A percentile compares a stretch with the other conserved stretches of the same genome.
Conservation (phyloP, 163 green algal genomes). For the Smithsoniella earleae region DNA sequence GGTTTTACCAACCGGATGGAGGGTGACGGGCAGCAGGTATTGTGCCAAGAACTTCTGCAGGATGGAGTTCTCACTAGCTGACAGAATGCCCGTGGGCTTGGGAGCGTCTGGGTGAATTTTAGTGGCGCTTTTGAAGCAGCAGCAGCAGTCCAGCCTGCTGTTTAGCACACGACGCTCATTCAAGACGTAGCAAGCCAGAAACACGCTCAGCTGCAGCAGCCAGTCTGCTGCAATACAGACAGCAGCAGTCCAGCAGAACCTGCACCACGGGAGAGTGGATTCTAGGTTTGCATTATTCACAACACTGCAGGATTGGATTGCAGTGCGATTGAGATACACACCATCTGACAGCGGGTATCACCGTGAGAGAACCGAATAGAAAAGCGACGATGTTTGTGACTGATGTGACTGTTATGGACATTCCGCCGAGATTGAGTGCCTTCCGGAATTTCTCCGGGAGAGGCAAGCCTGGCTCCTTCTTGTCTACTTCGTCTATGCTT, state of each 20-base stretch:
- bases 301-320: background rate
- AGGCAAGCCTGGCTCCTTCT: conserved; percentile 13
- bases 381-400: conserved; percentile 38
- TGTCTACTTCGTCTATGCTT: conserved; percentile 34
- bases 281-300: no score
- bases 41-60: conserved; percentile 11
- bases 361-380: conserved; percentile 36
- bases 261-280: conserved; percentile 8
- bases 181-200: conserved; percentile 36
- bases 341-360: conserved; percentile 35
- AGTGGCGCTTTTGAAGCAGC: conserved; percentile 32
- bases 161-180: conserved; percentile 38
- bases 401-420: conserved; percentile 35
- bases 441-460: conserved; percentile 30
- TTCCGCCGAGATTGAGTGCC: conserved; percentile 35
- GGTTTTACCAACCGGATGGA: background rate
- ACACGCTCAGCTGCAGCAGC: conserved; percentile 37
- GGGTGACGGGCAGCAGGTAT: background rate
- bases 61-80: background rate
- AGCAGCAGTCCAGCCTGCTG: conserved; percentile 37
- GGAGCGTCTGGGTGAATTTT: background rate
- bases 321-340: no score
- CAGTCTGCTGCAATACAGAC: conserved; percentile 28
- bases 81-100: background rate
- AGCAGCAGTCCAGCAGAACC: conserved; percentile 29